phyloP scores from a whole-genome alignment of 2,329 filamentous ascomycete genomes.

The Neofusicoccum cordaticola region DNA sequence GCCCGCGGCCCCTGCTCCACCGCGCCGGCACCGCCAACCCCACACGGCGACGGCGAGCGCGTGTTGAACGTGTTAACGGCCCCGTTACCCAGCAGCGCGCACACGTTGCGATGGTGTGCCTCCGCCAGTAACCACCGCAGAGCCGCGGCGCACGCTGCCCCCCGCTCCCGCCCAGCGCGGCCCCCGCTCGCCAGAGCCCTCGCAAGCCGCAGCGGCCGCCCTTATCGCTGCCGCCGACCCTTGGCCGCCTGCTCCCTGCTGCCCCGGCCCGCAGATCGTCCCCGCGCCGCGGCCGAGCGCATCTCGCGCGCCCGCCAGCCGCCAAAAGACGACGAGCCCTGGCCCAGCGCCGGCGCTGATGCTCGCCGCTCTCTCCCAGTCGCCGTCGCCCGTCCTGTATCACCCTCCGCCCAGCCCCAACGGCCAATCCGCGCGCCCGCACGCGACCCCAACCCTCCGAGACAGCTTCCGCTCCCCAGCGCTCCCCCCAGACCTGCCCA shows the following conservation, averaged over 20 bases:
- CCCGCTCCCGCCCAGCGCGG: neutral
- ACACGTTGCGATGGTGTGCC: neutral
- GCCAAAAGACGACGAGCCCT: neutral
- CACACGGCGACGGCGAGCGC: neutral
- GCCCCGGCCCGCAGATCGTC: neutral
- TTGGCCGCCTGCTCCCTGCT: neutral
- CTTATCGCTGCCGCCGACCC: neutral
- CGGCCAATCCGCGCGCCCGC: slow-evolving; percentile 1
- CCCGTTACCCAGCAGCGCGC: slow-evolving; percentile 1
- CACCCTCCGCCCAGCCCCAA: slow-evolving; percentile 2
- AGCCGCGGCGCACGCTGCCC: neutral
- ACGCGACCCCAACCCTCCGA: neutral
- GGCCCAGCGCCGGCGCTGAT: neutral
- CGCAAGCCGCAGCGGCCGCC: neutral
- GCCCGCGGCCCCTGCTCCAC: too few species aligned
- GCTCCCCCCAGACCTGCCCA: neutral
- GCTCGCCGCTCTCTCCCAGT: neutral
- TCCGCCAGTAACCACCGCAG: neutral
- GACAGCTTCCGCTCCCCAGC: slow-evolving; percentile 14
- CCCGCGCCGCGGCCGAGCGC: neutral
- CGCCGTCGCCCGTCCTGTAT: neutral
- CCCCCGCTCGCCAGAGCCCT: neutral
- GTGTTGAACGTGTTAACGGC: neutral
- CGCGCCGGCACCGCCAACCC: neutral
- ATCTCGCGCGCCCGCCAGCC: neutral